Evolutionary conservation across 805 yeast species (phyloP), one percentile per base, ranked within the genome.

Genomic region (Danielia reshetovae): DNA sequence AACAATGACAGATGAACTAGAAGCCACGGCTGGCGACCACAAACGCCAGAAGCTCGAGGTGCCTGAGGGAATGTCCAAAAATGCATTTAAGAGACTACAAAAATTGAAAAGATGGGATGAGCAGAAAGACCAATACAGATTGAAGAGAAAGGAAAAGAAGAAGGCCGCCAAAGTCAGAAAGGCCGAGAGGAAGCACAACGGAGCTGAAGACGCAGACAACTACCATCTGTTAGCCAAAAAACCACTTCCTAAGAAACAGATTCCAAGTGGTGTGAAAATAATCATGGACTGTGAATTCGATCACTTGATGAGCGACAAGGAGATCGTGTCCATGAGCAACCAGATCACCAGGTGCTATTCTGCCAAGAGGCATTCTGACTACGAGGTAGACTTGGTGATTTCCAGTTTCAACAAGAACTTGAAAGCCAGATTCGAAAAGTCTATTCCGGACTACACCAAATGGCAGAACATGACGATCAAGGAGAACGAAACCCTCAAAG

Each of bases 271-370:
- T 0, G 70, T 78, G 6, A 62, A 56, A 5, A 67, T 89, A 18
- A 63, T 89, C n/a, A 53, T 89, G 43, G 98, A 90, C 59, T 90
- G 98, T 60, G 84, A 74, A 11, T 90, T 90, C 57, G 97, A 93
- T 52, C 93, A 85, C 29, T 53, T 84, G 50, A 93, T 93, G 98
- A 75, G 72, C 24, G 85, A 79, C 13, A 81, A 80, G 45, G 81
- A 75, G 41, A 66, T 75, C 29, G 74, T 74, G 2, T 85, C 95
- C 14, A 59, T 90, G 52, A 75, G 87, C 5, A 74, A 79, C 32
- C 98, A 90, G 60, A 70, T 93, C 32, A 78, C 90, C 3, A 70
- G 96, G 39, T 73, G 86, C 32, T 90, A 90, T 57, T 75, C 95
- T 6, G 82, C 82, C 12, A 86, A 84, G 54, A 74, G 84, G 46